Evolutionary conservation across 306 rosid genomes (phyloP), one percentile per base, ranked within the genome.

Genomic region (Fragaria iinumae): DNA sequence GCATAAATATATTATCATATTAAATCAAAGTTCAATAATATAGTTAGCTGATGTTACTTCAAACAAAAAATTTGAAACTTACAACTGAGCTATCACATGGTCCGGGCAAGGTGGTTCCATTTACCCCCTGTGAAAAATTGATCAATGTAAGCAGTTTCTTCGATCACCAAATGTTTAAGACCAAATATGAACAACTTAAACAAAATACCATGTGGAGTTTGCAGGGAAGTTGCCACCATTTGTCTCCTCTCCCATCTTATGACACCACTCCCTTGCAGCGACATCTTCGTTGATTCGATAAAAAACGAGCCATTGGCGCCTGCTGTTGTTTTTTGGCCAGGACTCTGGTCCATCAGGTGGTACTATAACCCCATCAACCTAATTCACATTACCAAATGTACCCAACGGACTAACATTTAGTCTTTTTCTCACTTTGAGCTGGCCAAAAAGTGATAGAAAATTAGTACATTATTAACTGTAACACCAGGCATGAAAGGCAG

Each of bases 201-300:
- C 13, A 38, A 34, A 63, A 10, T 84, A 93, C 98, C 92, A 77
- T 92, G 75, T 87, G 97, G 71, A 96, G 97, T 79, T 94, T 94
- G 75, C 97, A 94, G 47, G 98, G 97, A 79, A 94, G 98, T 78
- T 89, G 84, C 98, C 98, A 94, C 98, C 96, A 92, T 89, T 92
- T 92, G 77, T 84, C 77, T 69, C 98, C 97, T 87, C 90, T 88
- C 11, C 97, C 98, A 76, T 94, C 95, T 48, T 48, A 94, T 92
- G 21, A 86, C 50, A 32, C 97, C 96, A 14, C 84, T 75, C 77
- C 98, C 98, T 89, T 86, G 89, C 47, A 92, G 81, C 47, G 88
- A 85, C 90, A 94, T 71, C 21, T 32, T 74, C 84, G 49, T 89
- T 77, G 71, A 90, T 63, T 87, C 88, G 86, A 74, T 92, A 92